These are phyloP conservation scores for Calvatia gigantea DNA, from an alignment of 768 basidiomycete genomes.

Conservation along the genomic window DNA sequence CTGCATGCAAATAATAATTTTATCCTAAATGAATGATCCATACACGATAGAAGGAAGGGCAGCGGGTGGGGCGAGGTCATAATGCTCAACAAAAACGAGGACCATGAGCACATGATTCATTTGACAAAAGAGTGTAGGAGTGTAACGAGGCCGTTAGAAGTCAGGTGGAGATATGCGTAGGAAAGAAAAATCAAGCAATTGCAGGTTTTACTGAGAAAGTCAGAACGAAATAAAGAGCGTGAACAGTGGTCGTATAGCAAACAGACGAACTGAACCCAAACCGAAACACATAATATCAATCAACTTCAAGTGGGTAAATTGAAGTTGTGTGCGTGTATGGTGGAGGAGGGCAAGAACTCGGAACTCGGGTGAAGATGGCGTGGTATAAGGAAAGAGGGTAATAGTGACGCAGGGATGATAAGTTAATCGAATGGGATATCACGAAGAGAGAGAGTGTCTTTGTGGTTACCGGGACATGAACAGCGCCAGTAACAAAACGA, in stretches of 20 bases:
- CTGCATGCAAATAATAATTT: constrained; percentile 4
- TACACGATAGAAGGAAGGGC: background rate
- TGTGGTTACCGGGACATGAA: constrained; percentile 14
- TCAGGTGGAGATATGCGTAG: background rate
- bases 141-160: background rate
- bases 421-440: constrained; percentile 21
- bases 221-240: constrained; percentile 2
- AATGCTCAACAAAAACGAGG: background rate
- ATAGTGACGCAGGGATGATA: constrained; percentile 15
- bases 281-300: constrained; percentile 5
- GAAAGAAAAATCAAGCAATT: constrained; percentile 3
- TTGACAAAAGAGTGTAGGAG: background rate
- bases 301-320: background rate
- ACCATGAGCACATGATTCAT: background rate
- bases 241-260: background rate
- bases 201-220: background rate
- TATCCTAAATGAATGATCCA: constrained; percentile 5
- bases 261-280: constrained; percentile 1
- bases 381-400: constrained; percentile 20
- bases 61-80: background rate
- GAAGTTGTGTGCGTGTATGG: constrained; percentile 16
- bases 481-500: constrained; percentile 8
- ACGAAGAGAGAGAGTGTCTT: constrained; percentile 18
- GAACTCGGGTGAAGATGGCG: constrained; percentile 17
- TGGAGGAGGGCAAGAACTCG: constrained; percentile 14